These are phyloP conservation scores for Thermoascus crustaceus DNA, from an alignment of 2,329 filamentous ascomycete species.

Conservation along the genomic window DNA sequence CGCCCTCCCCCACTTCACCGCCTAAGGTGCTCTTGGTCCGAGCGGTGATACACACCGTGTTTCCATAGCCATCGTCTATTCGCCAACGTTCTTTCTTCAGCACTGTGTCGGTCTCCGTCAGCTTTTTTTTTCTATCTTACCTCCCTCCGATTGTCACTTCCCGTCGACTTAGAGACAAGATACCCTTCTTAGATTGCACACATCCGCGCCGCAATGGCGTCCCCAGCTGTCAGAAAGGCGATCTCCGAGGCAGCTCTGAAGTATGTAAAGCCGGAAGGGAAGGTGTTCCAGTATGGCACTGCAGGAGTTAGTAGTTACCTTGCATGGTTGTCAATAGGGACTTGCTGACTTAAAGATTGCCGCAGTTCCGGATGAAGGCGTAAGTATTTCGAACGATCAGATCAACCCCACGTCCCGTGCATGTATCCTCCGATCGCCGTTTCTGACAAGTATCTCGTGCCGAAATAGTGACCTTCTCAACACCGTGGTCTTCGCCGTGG, in stretches of 20 bases:
- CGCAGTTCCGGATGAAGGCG: conserved; percentile 62
- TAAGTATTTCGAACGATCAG: conserved; percentile 34
- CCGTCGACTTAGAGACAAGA: conserved; percentile 1
- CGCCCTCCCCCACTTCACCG: no score
- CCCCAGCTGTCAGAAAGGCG: conserved; percentile 34
- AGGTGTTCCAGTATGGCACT: conserved; percentile 52
- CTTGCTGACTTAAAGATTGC: conserved; percentile 9
- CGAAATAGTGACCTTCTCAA: conserved; percentile 63
- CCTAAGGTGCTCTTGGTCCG: no score
- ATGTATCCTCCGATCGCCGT: conserved; percentile 21
- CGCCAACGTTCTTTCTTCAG: no score
- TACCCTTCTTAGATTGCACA: conserved; percentile 7
- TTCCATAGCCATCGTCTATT: no score
- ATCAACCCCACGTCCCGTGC: conserved; percentile 22
- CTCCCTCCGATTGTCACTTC: conserved; percentile 5
- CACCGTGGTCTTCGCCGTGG: conserved; percentile 86
- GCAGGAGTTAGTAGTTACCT: conserved; percentile 45
- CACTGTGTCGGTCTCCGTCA: neutral
- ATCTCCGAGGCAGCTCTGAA: conserved; percentile 41
- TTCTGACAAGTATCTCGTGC: conserved; percentile 25
- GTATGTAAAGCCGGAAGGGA: conserved; percentile 43
- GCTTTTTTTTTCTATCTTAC: conserved; percentile 2
- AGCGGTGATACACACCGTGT: no score
- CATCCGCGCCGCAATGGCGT: conserved; percentile 32
- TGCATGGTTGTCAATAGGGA: conserved; percentile 1